Evolutionary conservation across 176 grass and related monocot genomes (phyloP).

Genomic region (Zoysia pacifica): DNA sequence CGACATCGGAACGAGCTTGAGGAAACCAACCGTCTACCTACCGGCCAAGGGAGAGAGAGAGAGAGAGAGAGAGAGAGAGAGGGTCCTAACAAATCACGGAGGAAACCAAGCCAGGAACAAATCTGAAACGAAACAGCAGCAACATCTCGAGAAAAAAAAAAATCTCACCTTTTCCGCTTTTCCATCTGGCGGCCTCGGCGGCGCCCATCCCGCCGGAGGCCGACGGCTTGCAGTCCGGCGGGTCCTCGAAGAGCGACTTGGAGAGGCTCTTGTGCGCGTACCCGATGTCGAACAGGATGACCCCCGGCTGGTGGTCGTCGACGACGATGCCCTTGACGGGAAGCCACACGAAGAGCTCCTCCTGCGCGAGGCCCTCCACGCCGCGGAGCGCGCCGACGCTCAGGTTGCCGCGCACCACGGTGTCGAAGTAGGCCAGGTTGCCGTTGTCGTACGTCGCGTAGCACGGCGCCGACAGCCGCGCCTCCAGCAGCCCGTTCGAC

Average conservation of each 20-base stretch:
- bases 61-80: no score
- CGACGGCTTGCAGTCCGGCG: slow-evolving; percentile 66
- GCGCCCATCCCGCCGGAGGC: slow-evolving; percentile 17
- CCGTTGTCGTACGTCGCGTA: slow-evolving; percentile 76
- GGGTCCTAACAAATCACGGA: slow-evolving; percentile 28
- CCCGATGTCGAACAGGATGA: slow-evolving; percentile 91
- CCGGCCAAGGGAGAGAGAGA: slow-evolving; percentile 8
- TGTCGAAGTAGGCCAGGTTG: slow-evolving; percentile 66
- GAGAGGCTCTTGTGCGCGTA: slow-evolving; percentile 82
- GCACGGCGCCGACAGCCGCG: slow-evolving; percentile 64
- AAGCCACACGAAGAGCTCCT: slow-evolving; percentile 96
- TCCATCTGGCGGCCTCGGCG: slow-evolving; percentile 37
- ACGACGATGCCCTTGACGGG: slow-evolving; percentile 93
- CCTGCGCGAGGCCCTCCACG: slow-evolving; percentile 72
- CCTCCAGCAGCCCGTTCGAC: slow-evolving; percentile 59
- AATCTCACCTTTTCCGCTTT: slow-evolving; percentile 57
- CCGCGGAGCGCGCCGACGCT: slow-evolving; percentile 68
- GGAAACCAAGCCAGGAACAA: slow-evolving; percentile 24
- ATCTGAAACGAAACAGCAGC: slow-evolving; percentile 32
- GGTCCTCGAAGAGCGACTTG: slow-evolving; percentile 83
- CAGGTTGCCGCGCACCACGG: slow-evolving; percentile 76
- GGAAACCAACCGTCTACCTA: slow-evolving; percentile 39
- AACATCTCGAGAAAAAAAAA: not conserved
- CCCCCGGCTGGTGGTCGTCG: slow-evolving; percentile 53
- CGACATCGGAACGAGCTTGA: slow-evolving; percentile 13